Base-by-base conservation (phyloP, 495 filamentous ascomycete genomes). In the Penicillium pulvis region DNA sequence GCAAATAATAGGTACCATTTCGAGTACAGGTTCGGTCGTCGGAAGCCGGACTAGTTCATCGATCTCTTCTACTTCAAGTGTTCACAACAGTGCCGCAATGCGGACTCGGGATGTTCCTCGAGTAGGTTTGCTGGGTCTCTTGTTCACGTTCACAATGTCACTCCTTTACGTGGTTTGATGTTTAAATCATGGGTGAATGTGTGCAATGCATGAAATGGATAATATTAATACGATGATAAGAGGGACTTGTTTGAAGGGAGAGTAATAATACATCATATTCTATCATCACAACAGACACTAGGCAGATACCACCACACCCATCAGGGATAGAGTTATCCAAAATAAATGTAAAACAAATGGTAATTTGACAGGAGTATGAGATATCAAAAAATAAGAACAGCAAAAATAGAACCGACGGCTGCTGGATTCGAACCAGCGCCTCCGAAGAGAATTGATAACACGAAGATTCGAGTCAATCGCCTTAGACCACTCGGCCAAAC, bases 401-500 rank as follows among this genome's bases (percentile, higher is more conserved):
- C 28, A 28, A 28, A 28, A 28, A 28, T 1, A 28, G 6, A 28
- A 5, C 28, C 28, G 28, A 28, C 28, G 28, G 28, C 28, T 28
- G 28, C 28, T 28, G 28, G 28, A 28, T 28, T 28, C 28, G 28
- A 28, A 28, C 28, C 28, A 28, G 28, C 28, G 28, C 28, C 28
- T 28, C 28, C 28, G 28, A 28, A 28, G 28, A 28, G 28, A 28
- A 28, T 28, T 28, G 28, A 28, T 28, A 28, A 28, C 28, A 28
- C 4, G 28, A 28, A 28, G 6, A 28, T 28, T 28, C 28, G 28
- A 56, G 60, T 63, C 60, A 63, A 63, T 63, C 56, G 56, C 56
- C 52, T 63, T 59, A 56, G 56, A 63, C 56, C 60, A 59, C 60
- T 62, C 60, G 56, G 51, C 56, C 60, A 62, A 62, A 62, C 56